Evolutionary conservation across 176 grass and related monocot species (phyloP), one percentile per base, ranked within the genome.

Genomic region (Ampelocalamus luodianensis): DNA sequence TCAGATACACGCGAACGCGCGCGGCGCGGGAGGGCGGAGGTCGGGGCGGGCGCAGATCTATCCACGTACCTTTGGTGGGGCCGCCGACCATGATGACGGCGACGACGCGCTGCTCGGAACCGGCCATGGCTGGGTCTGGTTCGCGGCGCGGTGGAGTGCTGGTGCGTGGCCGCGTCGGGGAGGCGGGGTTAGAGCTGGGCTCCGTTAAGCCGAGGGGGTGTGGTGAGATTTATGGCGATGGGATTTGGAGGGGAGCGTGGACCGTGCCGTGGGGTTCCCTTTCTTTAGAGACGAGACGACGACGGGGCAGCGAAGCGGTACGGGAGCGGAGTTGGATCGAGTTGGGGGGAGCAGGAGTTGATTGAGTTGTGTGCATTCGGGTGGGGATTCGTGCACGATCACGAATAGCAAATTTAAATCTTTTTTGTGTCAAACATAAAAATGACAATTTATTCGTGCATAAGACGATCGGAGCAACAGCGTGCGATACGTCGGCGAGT

Each of bases 41-140:
- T 2, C 32, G 32, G 32, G 49, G 49, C 49, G 17, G 2, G 24
- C 15, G 81, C 79, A 80, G 91, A 96, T 96, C 88, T 64, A 96
- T 91, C 86, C 42, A 56, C 23, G 29, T 51, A 92, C 97, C 97
- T 88, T 99, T 99, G 16, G 97, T 99, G 38, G 97, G 93, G 9
- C 97, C 93, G 38, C 97, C 97, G 82, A 99, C 97, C 97, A 96
- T 92, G 91, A 99, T 94, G 83, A 99, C 97, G 71, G 97, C 90
- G 74, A 96, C 97, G 78, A 99, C 86, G 65, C 79, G 89, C 88
- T 96, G 86, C 89, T 94, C 83, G 68, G 96, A 65, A 86, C 86
- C 88, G 29, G 91, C 92, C 97, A 99, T 96, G 61, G 26, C 38
- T 58, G 20, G 36, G 40, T 32, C 59, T 16, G 59, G 38, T 71